These are phyloP conservation scores for Sungouiozyma ichnusensis DNA, from an alignment of 805 yeast genomes.

Conservation along the genomic window DNA sequence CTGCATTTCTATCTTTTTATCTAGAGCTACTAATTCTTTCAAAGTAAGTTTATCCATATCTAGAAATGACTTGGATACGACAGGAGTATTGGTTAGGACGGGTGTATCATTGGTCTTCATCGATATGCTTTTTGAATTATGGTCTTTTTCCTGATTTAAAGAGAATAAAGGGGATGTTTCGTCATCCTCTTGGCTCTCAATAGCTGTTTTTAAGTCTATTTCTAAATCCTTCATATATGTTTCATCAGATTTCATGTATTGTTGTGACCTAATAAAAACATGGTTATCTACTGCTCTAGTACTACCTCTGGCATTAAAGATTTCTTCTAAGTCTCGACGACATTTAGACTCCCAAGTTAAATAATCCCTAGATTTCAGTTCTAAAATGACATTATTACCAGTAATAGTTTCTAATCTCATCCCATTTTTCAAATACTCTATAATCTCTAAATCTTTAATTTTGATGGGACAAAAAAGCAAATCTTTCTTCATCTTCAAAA, in stretches of 20 bases:
- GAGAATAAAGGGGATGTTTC: no score
- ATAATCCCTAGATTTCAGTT: constrained; percentile 15
- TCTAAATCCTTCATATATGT: no score
- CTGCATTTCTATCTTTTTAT: background rate
- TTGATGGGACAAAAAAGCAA: constrained; percentile 21
- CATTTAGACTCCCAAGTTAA: constrained; percentile 22
- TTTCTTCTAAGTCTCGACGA: constrained; percentile 12
- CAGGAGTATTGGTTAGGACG: background rate
- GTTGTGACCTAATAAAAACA: background rate
- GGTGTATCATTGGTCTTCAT: background rate
- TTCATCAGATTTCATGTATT: background rate
- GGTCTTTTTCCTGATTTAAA: no score
- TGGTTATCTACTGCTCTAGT: background rate
- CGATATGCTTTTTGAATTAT: background rate
- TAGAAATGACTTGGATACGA: background rate
- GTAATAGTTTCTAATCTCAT: constrained; percentile 13
- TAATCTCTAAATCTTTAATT: constrained; percentile 14
- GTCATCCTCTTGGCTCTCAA: no score
- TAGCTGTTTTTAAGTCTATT: no score
- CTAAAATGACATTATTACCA: constrained; percentile 15
- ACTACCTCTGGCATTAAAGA: constrained; percentile 8
- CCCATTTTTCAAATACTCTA: constrained; percentile 5
- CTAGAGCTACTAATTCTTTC: background rate
- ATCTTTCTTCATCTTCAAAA: constrained; percentile 18
- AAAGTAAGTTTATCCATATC: background rate